A percentile compares a stretch with the other conserved stretches of the same genome.
Evolutionary conservation across 768 basidiomycete genomes (phyloP).

Genomic region (Agrocybe pediades): DNA sequence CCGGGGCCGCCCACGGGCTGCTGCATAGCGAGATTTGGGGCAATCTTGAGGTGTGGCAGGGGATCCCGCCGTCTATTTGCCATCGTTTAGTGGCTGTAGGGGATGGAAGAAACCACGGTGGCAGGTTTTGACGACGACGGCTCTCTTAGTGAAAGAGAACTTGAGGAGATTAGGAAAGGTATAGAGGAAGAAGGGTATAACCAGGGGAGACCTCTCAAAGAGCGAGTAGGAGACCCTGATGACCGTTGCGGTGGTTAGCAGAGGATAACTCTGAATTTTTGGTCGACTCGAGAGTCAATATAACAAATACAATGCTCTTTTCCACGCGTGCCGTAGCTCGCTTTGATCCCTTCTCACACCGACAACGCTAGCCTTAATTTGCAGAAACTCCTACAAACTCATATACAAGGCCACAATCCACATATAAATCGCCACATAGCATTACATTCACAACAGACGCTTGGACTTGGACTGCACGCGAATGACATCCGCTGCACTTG

Average conservation of each 20-base stretch:
- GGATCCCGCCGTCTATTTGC: constrained; percentile 53
- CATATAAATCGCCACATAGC: no score
- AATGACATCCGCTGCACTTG: constrained; percentile 1
- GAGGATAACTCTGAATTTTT: not conserved
- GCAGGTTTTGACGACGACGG: not conserved
- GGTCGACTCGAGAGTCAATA: no score
- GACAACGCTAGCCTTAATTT: no score
- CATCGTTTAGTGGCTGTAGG: constrained; percentile 12
- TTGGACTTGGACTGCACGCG: no score
- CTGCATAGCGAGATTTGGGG: constrained; percentile 53
- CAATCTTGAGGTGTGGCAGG: constrained; percentile 60
- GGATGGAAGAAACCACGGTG: not conserved
- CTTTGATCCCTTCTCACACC: not conserved
- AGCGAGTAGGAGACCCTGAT: not conserved
- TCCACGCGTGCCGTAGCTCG: not conserved
- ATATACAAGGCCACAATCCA: no score
- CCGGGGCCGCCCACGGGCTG: constrained; percentile 48
- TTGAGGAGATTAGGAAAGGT: not conserved
- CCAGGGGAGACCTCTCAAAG: constrained; percentile 9
- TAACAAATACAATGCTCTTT: not conserved
- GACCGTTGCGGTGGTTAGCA: not conserved
- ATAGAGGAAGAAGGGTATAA: constrained; percentile 14
- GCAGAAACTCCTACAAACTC: not conserved
- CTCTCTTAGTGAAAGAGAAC: constrained; percentile 1
- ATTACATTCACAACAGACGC: no score